A percentile compares a stretch with the other conserved stretches of the same genome.
Evolutionary conservation across 192 early-diverging fungal genomes (phyloP).

Genomic region (Coemansia sp.): DNA sequence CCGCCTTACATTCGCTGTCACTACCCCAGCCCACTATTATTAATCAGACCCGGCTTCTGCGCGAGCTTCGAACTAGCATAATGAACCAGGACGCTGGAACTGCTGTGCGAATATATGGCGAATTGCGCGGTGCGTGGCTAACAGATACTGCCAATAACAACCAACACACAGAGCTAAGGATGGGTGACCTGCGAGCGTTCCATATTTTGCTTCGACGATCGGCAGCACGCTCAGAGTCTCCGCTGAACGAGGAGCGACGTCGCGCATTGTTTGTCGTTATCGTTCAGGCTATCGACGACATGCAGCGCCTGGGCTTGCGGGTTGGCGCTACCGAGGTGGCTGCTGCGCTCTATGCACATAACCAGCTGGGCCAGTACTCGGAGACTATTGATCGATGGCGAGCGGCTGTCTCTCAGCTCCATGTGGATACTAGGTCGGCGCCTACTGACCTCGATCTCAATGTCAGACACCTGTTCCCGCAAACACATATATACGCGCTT

Average conservation of each 20-base stretch:
- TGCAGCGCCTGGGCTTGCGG: constrained; percentile 26
- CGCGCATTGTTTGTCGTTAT: constrained; percentile 3
- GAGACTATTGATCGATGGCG: constrained; percentile 28
- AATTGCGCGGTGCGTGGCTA: neutral
- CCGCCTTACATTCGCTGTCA: neutral
- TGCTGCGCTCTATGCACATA: constrained; percentile 19
- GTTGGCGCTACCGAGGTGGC: constrained; percentile 46
- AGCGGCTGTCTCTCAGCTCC: neutral
- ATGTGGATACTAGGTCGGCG: neutral
- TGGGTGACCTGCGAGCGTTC: constrained; percentile 27
- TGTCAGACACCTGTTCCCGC: constrained; percentile 24
- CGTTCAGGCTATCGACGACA: constrained; percentile 30
- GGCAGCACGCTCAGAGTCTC: neutral
- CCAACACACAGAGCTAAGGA: neutral
- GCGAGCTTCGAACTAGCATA: neutral
- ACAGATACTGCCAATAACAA: neutral
- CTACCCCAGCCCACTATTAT: neutral
- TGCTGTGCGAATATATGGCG: constrained; percentile 14
- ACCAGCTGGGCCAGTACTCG: constrained; percentile 11
- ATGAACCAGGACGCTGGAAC: neutral
- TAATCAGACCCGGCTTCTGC: neutral
- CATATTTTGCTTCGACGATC: constrained; percentile 29
- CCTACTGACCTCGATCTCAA: neutral
- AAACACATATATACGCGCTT: constrained; percentile 39
- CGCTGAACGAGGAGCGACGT: neutral